Evolutionary conservation across 1,139 yeast genomes (phyloP).

Genomic region (Saccharomyces hybrid): DNA sequence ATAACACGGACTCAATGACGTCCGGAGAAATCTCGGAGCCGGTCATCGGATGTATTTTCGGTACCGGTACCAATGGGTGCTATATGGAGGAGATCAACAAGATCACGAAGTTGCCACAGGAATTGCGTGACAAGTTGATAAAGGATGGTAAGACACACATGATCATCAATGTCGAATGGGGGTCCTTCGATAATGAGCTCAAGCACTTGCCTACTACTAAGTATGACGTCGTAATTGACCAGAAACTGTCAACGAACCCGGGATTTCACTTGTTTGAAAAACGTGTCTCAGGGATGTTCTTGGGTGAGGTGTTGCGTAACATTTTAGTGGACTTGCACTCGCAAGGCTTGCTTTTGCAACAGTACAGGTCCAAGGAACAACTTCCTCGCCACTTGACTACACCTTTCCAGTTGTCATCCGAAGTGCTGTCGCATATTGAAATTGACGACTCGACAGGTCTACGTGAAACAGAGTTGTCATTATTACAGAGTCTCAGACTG

Average conservation of each 20-base stretch:
- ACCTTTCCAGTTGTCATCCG: constrained; percentile 76
- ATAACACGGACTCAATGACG: constrained; percentile 36
- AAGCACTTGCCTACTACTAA: constrained; percentile 64
- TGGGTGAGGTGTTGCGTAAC: constrained; percentile 81
- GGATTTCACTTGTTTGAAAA: constrained; percentile 90
- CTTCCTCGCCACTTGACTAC: constrained; percentile 61
- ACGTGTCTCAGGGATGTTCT: constrained; percentile 87
- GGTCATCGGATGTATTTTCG: constrained; percentile 81
- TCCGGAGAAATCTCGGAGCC: constrained; percentile 60
- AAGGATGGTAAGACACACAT: constrained; percentile 52
- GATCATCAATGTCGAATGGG: constrained; percentile 97
- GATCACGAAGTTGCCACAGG: constrained; percentile 54
- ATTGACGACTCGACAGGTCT: constrained; percentile 70
- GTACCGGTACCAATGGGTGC: constrained; percentile 96
- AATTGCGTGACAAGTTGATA: constrained; percentile 33
- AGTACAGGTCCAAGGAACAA: constrained; percentile 43
- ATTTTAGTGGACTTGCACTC: constrained; percentile 59
- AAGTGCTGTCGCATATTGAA: constrained; percentile 73
- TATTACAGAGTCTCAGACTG: constrained; percentile 56
- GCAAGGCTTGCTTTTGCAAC: constrained; percentile 48
- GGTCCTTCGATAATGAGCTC: constrained; percentile 81
- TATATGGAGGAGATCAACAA: constrained; percentile 67
- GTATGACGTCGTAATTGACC: constrained; percentile 64
- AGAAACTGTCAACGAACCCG: constrained; percentile 60
- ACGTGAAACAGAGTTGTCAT: constrained; percentile 53